Conservation (phyloP, 768 basidiomycete genomes). For the Panaeolus papilionaceus region DNA sequence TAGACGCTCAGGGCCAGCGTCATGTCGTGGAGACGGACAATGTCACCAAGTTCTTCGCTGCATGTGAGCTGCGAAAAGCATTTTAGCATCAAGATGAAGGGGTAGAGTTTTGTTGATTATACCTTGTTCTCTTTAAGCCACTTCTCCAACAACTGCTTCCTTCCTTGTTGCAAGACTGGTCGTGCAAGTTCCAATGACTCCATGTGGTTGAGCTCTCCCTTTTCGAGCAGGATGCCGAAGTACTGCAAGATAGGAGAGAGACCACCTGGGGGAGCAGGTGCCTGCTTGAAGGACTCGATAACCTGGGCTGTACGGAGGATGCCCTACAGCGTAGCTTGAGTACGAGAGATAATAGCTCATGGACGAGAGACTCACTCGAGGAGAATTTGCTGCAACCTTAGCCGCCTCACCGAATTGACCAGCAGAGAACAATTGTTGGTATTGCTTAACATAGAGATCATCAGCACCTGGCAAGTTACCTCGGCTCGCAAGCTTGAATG, state of each 20-base stretch:
- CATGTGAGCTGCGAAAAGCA: constrained; percentile 80
- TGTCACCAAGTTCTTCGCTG: constrained; percentile 97
- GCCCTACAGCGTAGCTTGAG: constrained; percentile 55
- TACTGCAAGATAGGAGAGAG: constrained; percentile 97
- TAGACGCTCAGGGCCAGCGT: constrained; percentile 97
- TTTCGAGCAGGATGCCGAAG: constrained; percentile 98
- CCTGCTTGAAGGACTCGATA: constrained; percentile 97
- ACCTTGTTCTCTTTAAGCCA: constrained; percentile 99
- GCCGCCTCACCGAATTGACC: constrained; percentile 95
- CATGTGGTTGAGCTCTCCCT: constrained; percentile 95
- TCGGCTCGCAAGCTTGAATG: constrained; percentile 96
- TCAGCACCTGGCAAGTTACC: constrained; percentile 98
- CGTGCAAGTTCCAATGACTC: constrained; percentile 96
- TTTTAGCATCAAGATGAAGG: background rate
- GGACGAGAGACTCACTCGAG: constrained; percentile 59
- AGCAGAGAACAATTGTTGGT: constrained; percentile 86
- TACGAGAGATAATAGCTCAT: constrained; percentile 14
- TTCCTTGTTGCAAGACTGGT: constrained; percentile 93
- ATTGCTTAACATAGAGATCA: constrained; percentile 94
- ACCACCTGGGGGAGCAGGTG: constrained; percentile 88
- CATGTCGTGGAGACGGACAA: constrained; percentile 94
- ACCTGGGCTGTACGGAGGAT: constrained; percentile 94
- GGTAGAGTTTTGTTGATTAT: constrained; percentile 16
- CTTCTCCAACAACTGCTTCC: constrained; percentile 96
- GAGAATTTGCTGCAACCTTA: constrained; percentile 97